A percentile compares a stretch with the other conserved stretches of the same genome.
phyloP scores from a whole-genome alignment of 331 rosid genomes.

The Malus hybrid region DNA sequence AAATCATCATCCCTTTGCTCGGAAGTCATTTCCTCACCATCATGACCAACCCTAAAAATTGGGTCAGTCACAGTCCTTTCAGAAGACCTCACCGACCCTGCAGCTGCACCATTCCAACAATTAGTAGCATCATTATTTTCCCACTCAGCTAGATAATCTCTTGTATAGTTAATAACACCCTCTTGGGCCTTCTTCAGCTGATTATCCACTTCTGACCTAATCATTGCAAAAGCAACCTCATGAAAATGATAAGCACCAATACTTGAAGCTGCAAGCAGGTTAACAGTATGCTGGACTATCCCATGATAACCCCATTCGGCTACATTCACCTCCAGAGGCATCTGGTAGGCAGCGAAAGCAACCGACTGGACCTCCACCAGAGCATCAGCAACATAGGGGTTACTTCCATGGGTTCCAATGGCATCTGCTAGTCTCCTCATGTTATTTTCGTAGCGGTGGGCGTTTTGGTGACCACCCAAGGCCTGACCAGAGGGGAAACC shows the following conservation, averaged over 20 bases:
- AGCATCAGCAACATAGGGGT: not conserved
- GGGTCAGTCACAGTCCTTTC: not conserved
- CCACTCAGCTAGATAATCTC: not conserved
- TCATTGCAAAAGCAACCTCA: not conserved
- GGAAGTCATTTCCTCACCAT: not conserved
- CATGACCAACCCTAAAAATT: not conserved
- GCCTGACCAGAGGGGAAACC: not conserved
- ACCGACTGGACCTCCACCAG: too few relatives aligned
- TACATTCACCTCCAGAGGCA: not conserved
- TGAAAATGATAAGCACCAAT: not conserved
- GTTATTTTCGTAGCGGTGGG: not conserved
- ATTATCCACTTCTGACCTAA: not conserved
- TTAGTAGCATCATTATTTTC: not conserved
- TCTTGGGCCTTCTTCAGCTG: not conserved
- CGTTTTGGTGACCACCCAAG: constrained; percentile 3
- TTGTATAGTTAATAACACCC: not conserved
- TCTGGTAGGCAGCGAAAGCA: not conserved
- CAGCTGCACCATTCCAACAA: not conserved
- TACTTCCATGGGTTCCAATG: not conserved
- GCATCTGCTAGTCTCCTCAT: not conserved
- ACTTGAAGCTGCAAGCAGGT: not conserved
- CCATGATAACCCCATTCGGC: not conserved
- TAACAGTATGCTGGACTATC: not conserved
- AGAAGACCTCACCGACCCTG: not conserved
- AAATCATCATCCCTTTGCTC: not conserved